Percentiles rank a stretch among this genome's conserved stretches.
Conservation (phyloP, 257 asterid genomes). For the Solanum appendiculatum region DNA sequence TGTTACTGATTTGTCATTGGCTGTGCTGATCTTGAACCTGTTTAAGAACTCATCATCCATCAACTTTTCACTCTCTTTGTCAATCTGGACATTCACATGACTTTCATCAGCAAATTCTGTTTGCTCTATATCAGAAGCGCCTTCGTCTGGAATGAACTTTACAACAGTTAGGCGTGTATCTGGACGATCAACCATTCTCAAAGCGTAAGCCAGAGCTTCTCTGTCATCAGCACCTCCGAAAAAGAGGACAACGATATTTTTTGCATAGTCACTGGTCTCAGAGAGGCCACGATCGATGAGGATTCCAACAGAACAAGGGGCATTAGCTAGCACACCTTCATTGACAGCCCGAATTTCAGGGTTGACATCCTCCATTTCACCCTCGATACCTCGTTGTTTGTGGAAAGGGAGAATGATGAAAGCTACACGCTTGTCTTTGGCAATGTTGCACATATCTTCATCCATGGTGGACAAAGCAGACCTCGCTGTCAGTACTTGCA, state of each 20-base stretch:
- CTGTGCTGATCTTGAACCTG: constrained; percentile 43
- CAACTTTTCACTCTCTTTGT: constrained; percentile 34
- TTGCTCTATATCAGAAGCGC: not conserved
- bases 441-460: constrained; percentile 68
- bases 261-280: constrained; percentile 24
- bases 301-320: constrained; percentile 89
- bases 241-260: constrained; percentile 40
- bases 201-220: constrained; percentile 71
- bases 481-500: constrained; percentile 58
- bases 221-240: constrained; percentile 89
- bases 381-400: constrained; percentile 33
- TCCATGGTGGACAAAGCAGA: constrained; percentile 73
- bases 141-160: constrained; percentile 49
- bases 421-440: constrained; percentile 53
- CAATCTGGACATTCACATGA: constrained; percentile 31
- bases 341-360: constrained; percentile 54
- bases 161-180: constrained; percentile 41
- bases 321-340: constrained; percentile 53
- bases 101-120: constrained; percentile 11
- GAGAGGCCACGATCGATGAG: constrained; percentile 48
- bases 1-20: constrained; percentile 17
- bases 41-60: constrained; percentile 57
- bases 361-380: constrained; percentile 65
- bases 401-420: constrained; percentile 76
- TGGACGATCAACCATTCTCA: constrained; percentile 58